phyloP scores from a whole-genome alignment of 2,329 filamentous ascomycete genomes.

The Aspergillus fumigatiaffinis region DNA sequence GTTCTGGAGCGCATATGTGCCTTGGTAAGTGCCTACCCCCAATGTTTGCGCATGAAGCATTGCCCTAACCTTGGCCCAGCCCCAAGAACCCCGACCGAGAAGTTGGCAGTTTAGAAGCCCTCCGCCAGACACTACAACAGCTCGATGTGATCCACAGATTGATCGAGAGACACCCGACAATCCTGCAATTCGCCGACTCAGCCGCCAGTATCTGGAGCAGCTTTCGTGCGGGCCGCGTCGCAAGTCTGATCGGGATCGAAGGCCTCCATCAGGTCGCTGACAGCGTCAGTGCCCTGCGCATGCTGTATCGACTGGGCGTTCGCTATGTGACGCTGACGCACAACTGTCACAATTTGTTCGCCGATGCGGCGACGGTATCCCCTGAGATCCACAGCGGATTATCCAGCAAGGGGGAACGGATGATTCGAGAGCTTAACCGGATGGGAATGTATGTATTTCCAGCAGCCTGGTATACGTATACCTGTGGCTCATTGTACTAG shows the following conservation, averaged over 20 bases:
- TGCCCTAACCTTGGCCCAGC: neutral
- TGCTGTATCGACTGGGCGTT: slow-evolving; percentile 16
- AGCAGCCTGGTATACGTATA: no score
- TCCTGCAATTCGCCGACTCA: neutral
- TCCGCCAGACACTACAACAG: neutral
- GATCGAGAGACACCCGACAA: neutral
- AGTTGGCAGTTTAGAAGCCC: neutral
- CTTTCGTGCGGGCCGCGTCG: slow-evolving; percentile 2
- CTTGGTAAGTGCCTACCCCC: neutral
- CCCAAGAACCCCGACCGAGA: neutral
- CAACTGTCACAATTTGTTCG: neutral
- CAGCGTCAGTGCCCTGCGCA: slow-evolving; percentile 16
- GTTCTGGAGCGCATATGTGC: slow-evolving; percentile 1
- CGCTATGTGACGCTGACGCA: slow-evolving; percentile 9
- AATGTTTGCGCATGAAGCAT: neutral
- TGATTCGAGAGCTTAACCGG: neutral
- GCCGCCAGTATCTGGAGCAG: neutral
- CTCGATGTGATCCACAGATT: neutral
- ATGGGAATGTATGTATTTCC: neutral
- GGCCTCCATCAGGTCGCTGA: slow-evolving; percentile 24
- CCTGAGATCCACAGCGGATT: neutral
- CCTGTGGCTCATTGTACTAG: neutral
- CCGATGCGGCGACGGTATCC: neutral
- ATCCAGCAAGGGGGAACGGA: neutral
- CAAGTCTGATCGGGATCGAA: slow-evolving; percentile 23